These are phyloP conservation scores for Harringtonia lauricola DNA, from an alignment of 2,329 filamentous ascomycete genomes.

Conservation along the genomic window DNA sequence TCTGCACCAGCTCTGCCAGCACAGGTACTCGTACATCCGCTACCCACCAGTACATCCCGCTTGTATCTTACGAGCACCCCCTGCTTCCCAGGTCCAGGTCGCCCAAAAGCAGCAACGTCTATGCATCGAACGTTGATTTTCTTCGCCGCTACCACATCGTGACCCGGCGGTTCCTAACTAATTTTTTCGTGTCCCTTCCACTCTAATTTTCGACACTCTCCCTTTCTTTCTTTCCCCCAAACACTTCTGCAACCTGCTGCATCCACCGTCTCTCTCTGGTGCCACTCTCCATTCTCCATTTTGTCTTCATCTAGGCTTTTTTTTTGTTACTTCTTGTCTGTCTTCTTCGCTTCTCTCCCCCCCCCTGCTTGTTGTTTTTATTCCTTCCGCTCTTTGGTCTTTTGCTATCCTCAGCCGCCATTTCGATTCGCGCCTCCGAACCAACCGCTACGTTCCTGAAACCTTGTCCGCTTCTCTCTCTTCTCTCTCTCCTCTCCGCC, in stretches of 20 bases:
- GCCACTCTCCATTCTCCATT: no score
- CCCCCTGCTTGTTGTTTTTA: no score
- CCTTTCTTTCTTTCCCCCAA: not conserved
- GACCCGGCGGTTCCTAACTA: constrained; percentile 5
- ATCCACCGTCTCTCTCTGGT: no score
- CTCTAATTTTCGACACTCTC: not conserved
- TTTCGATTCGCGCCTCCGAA: not conserved
- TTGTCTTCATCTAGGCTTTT: no score
- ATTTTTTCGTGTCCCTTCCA: constrained; percentile 6
- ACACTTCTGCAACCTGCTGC: not conserved
- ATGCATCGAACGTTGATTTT: constrained; percentile 10
- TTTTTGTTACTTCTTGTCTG: no score
- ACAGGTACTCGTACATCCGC: no score
- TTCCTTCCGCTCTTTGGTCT: no score
- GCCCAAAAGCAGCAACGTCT: constrained; percentile 10
- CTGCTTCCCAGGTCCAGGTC: not conserved
- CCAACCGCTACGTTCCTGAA: not conserved
- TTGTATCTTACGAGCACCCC: not conserved
- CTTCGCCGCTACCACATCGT: constrained; percentile 6
- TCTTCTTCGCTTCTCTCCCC: no score
- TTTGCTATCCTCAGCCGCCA: not conserved
- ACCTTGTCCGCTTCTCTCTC: no score
- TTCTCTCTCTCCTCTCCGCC: no score
- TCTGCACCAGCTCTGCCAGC: no score
- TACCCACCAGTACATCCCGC: not conserved